phyloP scores from a whole-genome alignment of 2,329 filamentous ascomycete genomes.

The Penicillium sp. region DNA sequence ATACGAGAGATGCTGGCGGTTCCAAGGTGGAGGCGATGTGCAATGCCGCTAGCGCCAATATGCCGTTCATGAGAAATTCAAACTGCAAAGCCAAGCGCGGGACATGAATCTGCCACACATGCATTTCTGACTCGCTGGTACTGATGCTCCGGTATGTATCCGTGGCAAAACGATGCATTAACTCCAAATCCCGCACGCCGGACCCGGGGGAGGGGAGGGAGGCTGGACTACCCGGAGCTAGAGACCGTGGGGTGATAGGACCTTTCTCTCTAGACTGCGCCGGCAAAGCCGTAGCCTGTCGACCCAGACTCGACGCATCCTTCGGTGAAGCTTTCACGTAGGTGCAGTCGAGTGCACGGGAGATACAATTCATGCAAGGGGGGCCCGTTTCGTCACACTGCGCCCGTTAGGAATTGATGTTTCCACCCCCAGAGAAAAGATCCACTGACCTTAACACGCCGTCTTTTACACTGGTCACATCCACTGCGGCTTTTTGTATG shows the following conservation, averaged over 20 bases:
- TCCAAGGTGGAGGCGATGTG: conserved; percentile 39
- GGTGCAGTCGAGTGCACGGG: conserved; percentile 35
- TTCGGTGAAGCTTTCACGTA: conserved; percentile 26
- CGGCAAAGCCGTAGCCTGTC: conserved; percentile 6
- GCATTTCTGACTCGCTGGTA: conserved; percentile 30
- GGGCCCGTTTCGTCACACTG: conserved; percentile 41
- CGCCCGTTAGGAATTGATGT: background rate
- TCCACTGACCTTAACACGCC: conserved; percentile 41
- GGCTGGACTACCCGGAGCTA: conserved; percentile 18
- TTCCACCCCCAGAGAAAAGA: background rate
- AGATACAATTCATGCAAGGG: conserved; percentile 41
- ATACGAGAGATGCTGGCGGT: conserved; percentile 30
- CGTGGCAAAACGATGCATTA: conserved; percentile 55
- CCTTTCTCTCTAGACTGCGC: background rate
- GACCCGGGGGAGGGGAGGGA: conserved; percentile 18
- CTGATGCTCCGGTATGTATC: conserved; percentile 47
- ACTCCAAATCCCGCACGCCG: conserved; percentile 45
- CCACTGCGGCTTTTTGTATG: conserved; percentile 47
- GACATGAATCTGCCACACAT: conserved; percentile 42
- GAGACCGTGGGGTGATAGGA: conserved; percentile 7
- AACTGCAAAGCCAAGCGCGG: conserved; percentile 42
- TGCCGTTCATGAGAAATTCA: conserved; percentile 44
- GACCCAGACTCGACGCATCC: background rate
- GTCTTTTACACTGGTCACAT: conserved; percentile 42
- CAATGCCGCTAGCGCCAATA: conserved; percentile 42